Base-by-base conservation (phyloP, 2,329 filamentous ascomycete species). In the Colletotrichum viniferum region DNA sequence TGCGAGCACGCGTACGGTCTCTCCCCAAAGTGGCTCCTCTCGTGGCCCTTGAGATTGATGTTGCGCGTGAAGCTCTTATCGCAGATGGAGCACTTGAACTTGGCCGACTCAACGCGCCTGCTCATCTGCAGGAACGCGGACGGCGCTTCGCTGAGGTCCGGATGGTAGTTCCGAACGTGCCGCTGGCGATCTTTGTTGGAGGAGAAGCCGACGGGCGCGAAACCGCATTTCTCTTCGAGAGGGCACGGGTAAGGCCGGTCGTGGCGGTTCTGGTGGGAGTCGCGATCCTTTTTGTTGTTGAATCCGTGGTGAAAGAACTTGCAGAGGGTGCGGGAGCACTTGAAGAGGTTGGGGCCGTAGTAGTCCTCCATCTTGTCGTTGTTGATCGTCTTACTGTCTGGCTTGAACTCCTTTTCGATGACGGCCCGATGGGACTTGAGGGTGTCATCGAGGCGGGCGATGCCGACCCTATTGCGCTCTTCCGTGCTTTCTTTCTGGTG, bases 261-360 rank as follows among this genome's bases (percentile, higher is more conserved):
- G 71, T 89, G 87, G 5, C 83, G 80, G 60, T 80, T 79, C 12
- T 82, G 70, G 74, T 88, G 87, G 5, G 76, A 71, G 2, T 87
- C 83, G 8, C 82, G 80, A 1, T 77, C 77, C 12, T 79, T 77
- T 2, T 77, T 58, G 10, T 78, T 80, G 8, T 78, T 78, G 78
- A 87, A 88, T 0, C 87, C 87, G 55, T 85, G 80, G 60, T 86
- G 81, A 77, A 88, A 88, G 79, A 82, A 86, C 13, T 79, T 80
- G 78, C 87, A 88, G 3, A 79, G 83, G 12, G 84, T 80, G n/a
- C 81, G 82, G 3, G 79, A 74, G 77, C 87, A 88, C 71, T 88
- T 88, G 81, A 81, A 88, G 12, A 81, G 61, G 10, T 81, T 82
- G 5, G 76, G 36, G 7, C 87, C 86, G 71, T 88, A 87, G 56